A percentile compares a stretch with the other conserved stretches of the same genome.
Evolutionary conservation across 1,284 basidiomycete genomes (phyloP).

Genomic region (Ceratobasidium sp.): DNA sequence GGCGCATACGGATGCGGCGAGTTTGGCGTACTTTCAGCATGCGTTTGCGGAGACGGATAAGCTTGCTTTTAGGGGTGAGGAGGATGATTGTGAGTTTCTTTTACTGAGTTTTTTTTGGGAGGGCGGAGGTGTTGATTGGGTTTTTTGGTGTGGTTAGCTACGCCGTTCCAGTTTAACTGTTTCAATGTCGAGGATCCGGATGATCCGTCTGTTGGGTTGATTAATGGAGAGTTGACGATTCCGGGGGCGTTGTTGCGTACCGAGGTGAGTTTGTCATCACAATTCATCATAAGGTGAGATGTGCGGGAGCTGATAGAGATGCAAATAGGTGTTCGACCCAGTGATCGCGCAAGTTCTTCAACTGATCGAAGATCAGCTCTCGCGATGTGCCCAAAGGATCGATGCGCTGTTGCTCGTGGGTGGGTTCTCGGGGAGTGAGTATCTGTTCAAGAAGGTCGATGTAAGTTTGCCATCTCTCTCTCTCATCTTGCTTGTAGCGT

Average conservation of each 20-base stretch:
- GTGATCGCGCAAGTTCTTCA: constrained; percentile 78
- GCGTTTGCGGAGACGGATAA: constrained; percentile 89
- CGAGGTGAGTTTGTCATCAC: constrained; percentile 60
- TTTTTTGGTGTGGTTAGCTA: constrained; percentile 51
- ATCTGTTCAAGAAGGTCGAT: constrained; percentile 76
- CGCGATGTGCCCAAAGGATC: constrained; percentile 72
- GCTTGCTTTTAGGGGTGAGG: constrained; percentile 73
- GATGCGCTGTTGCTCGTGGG: constrained; percentile 85
- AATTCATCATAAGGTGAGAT: not conserved
- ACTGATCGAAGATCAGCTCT: constrained; percentile 80
- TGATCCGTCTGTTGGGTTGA: constrained; percentile 70
- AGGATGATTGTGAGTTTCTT: constrained; percentile 73
- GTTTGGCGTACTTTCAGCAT: constrained; percentile 85
- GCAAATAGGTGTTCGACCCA: constrained; percentile 72
- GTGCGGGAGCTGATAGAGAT: not conserved
- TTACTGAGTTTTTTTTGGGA: not conserved
- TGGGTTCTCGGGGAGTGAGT: constrained; percentile 85
- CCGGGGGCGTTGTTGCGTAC: constrained; percentile 78
- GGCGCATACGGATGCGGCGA: constrained; percentile 79
- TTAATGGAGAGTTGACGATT: constrained; percentile 82
- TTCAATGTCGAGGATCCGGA: constrained; percentile 54
- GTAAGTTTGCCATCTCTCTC: constrained; percentile 61
- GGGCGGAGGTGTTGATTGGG: not conserved
- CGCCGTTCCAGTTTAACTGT: constrained; percentile 76
- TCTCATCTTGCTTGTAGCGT: too few species aligned